phyloP scores from a whole-genome alignment of 192 early-diverging fungal genomes.

The Coemansia sp. region DNA sequence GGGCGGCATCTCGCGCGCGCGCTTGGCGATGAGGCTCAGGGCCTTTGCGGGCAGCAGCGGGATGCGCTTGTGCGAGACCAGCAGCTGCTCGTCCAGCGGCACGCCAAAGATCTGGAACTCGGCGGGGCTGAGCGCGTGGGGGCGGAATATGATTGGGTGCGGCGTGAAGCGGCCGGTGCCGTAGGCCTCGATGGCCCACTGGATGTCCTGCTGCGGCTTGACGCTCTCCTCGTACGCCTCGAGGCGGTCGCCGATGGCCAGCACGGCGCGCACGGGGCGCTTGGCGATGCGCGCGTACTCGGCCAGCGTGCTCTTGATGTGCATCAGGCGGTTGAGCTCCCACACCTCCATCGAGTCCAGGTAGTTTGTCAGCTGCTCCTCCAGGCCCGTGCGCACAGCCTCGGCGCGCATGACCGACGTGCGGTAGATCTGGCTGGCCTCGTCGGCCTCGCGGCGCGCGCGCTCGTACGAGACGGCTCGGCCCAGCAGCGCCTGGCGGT shows the following conservation, averaged over 20 bases:
- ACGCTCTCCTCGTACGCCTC: slow-evolving; percentile 69
- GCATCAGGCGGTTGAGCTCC: slow-evolving; percentile 56
- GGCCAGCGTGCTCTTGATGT: slow-evolving; percentile 46
- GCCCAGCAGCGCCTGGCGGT: slow-evolving; percentile 22
- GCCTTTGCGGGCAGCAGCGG: slow-evolving; percentile 63
- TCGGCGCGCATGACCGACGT: slow-evolving; percentile 65
- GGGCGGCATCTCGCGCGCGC: slow-evolving; percentile 18
- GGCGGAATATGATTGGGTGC: slow-evolving; percentile 68
- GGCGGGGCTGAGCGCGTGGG: slow-evolving; percentile 65
- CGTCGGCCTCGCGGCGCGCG: slow-evolving; percentile 59
- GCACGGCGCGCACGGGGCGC: slow-evolving; percentile 36
- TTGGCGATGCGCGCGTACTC: slow-evolving; percentile 40
- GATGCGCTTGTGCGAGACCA: slow-evolving; percentile 57
- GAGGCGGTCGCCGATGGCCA: slow-evolving; percentile 52
- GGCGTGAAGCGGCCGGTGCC: slow-evolving; percentile 67
- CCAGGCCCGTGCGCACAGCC: slow-evolving; percentile 63
- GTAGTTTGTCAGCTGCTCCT: slow-evolving; percentile 61
- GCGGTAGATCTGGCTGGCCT: slow-evolving; percentile 65
- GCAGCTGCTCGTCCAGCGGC: slow-evolving; percentile 64
- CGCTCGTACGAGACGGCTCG: slow-evolving; percentile 48
- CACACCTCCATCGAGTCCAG: slow-evolving; percentile 54
- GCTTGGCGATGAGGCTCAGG: slow-evolving; percentile 60
- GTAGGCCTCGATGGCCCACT: slow-evolving; percentile 74
- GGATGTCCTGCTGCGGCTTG: slow-evolving; percentile 75
- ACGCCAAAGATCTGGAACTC: slow-evolving; percentile 81